A percentile compares a stretch with the other conserved stretches of the same genome.
Conservation (phyloP, 164 flowering plant species). For the Brasenia schreberi region DNA sequence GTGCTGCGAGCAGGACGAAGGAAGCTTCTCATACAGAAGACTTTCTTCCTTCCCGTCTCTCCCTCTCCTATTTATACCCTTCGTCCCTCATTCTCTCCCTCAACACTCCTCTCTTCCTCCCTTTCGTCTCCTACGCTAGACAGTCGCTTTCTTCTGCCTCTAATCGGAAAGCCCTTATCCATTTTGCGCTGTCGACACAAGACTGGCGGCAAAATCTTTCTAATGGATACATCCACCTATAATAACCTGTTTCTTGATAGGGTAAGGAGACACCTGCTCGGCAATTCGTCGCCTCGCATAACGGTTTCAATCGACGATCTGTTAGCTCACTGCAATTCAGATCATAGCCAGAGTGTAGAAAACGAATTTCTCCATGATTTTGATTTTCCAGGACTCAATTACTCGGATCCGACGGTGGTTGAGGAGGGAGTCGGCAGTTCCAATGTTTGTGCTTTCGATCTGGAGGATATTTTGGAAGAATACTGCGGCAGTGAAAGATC, state of each 20-base stretch:
- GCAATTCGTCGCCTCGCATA: slow-evolving; percentile 3
- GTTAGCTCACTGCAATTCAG: neutral
- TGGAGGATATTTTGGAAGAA: neutral
- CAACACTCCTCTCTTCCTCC: neutral
- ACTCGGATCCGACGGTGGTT: neutral
- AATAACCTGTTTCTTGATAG: slow-evolving; percentile 7
- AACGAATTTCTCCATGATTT: too few relatives aligned
- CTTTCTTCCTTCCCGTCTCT: neutral
- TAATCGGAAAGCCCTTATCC: neutral
- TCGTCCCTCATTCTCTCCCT: neutral
- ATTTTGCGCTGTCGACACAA: too few relatives aligned
- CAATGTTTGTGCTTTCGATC: neutral
- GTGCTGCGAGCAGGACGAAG: too few relatives aligned
- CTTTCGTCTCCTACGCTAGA: neutral
- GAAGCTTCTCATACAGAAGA: too few relatives aligned
- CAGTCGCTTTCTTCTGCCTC: neutral
- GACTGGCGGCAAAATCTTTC: too few relatives aligned
- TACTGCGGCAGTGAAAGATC: neutral
- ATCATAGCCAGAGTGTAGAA: neutral
- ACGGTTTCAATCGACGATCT: neutral
- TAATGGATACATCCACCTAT: neutral
- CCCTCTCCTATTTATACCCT: neutral
- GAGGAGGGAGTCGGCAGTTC: neutral
- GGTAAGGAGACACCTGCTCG: slow-evolving; percentile 14
- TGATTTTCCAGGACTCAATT: too few relatives aligned